Evolutionary conservation across 768 basidiomycete species (phyloP).

Genomic region (Bullera alba): DNA sequence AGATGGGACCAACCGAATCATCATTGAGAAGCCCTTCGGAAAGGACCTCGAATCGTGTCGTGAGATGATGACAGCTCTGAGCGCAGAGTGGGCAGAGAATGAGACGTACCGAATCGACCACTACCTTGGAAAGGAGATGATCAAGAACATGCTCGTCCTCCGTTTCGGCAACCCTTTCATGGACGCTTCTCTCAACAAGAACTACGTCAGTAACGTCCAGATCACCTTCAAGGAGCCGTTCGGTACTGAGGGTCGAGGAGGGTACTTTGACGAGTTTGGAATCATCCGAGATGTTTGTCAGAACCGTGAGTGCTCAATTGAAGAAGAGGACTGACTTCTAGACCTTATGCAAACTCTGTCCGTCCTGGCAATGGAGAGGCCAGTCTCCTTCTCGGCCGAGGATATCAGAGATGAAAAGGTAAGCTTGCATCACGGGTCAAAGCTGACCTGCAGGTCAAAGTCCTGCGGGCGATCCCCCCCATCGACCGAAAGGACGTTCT

Average conservation of each 20-base stretch:
- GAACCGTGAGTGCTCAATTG: conserved; percentile 67
- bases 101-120: conserved; percentile 99
- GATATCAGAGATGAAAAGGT: conserved; percentile 99
- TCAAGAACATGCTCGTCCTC: conserved; percentile 93
- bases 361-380: conserved; percentile 94
- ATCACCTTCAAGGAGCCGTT: conserved; percentile 99
- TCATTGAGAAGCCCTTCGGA: conserved; percentile 98
- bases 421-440: conserved; percentile 3
- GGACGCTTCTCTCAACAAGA: conserved; percentile 87
- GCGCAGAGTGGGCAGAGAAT: conserved; percentile 84
- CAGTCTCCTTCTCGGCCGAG: conserved; percentile 92
- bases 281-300: conserved; percentile 96
- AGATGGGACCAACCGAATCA: conserved; percentile 76
- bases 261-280: conserved; percentile 99
- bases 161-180: conserved; percentile 91
- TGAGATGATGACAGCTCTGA: conserved; percentile 68
- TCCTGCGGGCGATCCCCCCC: conserved; percentile 81
- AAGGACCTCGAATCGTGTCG: conserved; percentile 83
- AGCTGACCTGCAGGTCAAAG: conserved; percentile 67
- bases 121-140: conserved; percentile 99
- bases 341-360: conserved; percentile 92
- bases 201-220: conserved; percentile 91
- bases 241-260: conserved; percentile 98
- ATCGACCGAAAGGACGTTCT: conserved; percentile 70
- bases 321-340: conserved; percentile 44